Percentiles rank a stretch among this genome's conserved stretches.
Conservation (phyloP, 345 rosid genomes). For the Salix arbutifolia region DNA sequence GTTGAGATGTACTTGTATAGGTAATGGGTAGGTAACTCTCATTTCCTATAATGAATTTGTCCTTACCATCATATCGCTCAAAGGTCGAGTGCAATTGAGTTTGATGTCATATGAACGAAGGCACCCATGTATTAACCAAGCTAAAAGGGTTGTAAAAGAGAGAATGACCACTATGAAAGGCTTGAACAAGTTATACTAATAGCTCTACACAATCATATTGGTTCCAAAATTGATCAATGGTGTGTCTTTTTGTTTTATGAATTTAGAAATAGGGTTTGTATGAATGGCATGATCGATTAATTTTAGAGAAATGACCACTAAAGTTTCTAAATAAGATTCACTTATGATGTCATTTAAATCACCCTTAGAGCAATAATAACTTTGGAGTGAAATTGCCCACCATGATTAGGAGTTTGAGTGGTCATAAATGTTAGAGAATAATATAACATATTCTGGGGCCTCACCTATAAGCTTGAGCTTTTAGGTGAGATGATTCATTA, state of each 20-base stretch:
- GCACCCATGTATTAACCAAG: neutral
- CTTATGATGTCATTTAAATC: neutral
- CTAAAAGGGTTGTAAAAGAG: no score
- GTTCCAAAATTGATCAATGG: neutral
- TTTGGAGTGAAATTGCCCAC: neutral
- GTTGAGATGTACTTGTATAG: neutral
- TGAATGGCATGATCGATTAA: no score
- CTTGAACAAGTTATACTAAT: no score
- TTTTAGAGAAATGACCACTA: neutral
- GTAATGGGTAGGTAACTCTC: conserved; percentile 5
- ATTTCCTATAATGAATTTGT: conserved; percentile 14
- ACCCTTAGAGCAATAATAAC: neutral
- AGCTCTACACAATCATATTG: neutral
- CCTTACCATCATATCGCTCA: neutral
- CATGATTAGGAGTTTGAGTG: neutral
- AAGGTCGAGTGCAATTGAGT: neutral
- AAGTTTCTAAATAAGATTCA: neutral
- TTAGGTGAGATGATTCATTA: no score
- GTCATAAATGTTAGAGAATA: no score
- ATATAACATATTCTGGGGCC: no score
- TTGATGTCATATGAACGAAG: neutral
- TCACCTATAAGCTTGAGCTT: no score
- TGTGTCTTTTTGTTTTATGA: neutral
- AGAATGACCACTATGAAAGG: neutral
- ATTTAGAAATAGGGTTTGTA: neutral